Percentiles rank a stretch among this genome's conserved stretches.
Conservation (phyloP, 2,329 filamentous ascomycete genomes). For the Colletotrichum nymphaeae region DNA sequence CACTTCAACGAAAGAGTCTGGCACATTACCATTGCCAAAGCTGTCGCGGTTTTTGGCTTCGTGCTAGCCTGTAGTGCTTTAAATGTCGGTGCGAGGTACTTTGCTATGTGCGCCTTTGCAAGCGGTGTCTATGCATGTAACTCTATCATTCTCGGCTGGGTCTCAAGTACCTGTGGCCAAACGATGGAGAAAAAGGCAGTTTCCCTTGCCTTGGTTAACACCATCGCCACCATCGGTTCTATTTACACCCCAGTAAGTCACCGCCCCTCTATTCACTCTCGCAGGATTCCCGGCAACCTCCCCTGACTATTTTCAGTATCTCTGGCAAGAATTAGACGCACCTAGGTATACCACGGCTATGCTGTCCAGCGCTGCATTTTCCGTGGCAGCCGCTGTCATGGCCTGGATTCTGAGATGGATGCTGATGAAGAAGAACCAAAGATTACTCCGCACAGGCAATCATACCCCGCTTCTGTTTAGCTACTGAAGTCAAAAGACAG, state of each 20-base stretch:
- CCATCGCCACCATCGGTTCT: background rate
- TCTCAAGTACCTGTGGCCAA: constrained; percentile 46
- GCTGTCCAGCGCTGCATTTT: background rate
- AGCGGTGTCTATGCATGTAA: constrained; percentile 53
- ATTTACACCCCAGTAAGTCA: background rate
- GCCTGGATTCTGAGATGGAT: background rate
- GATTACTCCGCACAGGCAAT: background rate
- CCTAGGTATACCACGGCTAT: background rate
- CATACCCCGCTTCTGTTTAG: background rate
- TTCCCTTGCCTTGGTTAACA: background rate
- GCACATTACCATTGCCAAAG: background rate
- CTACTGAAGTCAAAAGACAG: background rate
- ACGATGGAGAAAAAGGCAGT: background rate
- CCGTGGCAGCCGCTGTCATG: background rate
- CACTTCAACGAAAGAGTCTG: background rate
- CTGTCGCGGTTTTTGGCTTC: background rate
- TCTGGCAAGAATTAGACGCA: background rate
- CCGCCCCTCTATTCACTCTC: background rate
- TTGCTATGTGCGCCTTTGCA: constrained; percentile 48
- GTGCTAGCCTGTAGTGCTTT: constrained; percentile 39
- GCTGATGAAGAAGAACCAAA: background rate
- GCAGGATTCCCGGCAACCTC: background rate
- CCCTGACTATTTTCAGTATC: background rate
- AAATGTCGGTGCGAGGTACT: constrained; percentile 46
- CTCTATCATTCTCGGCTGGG: constrained; percentile 56